phyloP scores from a whole-genome alignment of 768 basidiomycete genomes.

The Mycena leptocephala region DNA sequence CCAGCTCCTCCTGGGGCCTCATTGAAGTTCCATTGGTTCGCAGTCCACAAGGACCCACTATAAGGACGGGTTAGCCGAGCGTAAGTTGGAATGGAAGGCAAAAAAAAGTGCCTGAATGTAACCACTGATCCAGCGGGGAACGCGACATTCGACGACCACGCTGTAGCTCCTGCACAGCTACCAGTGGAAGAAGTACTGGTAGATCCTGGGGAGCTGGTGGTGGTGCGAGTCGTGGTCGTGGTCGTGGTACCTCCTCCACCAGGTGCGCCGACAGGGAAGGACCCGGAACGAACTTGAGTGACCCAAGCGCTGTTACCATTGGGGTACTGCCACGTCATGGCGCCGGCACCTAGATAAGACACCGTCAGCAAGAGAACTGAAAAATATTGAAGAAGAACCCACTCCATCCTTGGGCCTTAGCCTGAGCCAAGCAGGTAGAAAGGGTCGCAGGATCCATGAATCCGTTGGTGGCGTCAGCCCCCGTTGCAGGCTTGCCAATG shows the following conservation, averaged over 20 bases:
- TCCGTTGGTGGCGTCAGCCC: constrained; percentile 70
- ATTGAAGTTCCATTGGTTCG: constrained; percentile 30
- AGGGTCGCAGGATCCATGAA: constrained; percentile 74
- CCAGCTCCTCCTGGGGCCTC: constrained; percentile 26
- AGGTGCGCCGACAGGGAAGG: constrained; percentile 25
- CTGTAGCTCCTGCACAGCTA: constrained; percentile 29
- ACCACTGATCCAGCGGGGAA: constrained; percentile 24
- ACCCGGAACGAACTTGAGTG: constrained; percentile 47
- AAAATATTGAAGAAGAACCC: constrained; percentile 44
- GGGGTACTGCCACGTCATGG: constrained; percentile 55
- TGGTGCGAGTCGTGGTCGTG: constrained; percentile 12
- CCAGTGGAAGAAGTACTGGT: constrained; percentile 13
- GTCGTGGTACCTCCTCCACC: constrained; percentile 2
- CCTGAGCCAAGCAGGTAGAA: constrained; percentile 73
- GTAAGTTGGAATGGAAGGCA: not conserved
- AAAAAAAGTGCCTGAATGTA: constrained; percentile 12
- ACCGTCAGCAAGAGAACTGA: not conserved
- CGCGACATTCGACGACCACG: constrained; percentile 23
- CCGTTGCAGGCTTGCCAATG: constrained; percentile 80
- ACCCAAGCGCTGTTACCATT: constrained; percentile 60
- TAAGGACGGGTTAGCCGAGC: not conserved
- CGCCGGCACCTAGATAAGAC: constrained; percentile 44
- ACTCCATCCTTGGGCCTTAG: constrained; percentile 75
- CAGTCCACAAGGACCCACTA: constrained; percentile 31
- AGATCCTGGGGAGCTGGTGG: not conserved